phyloP scores from a whole-genome alignment of 1,284 basidiomycete species.

The Ustilago tritici region DNA sequence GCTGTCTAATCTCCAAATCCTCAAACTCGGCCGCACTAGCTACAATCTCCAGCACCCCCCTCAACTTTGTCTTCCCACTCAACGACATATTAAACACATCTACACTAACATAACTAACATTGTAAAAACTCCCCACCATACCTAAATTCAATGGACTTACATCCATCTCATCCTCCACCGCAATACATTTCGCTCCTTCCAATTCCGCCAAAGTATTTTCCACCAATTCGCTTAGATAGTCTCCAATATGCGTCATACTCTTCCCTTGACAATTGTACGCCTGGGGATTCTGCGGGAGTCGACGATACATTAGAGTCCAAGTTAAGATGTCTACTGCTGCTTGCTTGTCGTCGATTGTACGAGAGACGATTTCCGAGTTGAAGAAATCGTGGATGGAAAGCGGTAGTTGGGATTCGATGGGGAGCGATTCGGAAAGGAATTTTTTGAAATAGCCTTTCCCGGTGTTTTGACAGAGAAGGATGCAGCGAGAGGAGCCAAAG shows the following conservation, averaged over 20 bases:
- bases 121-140: slow-evolving; percentile 74
- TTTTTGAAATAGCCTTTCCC: slow-evolving; percentile 98
- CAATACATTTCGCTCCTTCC: slow-evolving; percentile 92
- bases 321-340: slow-evolving; percentile 80
- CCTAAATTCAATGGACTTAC: slow-evolving; percentile 71
- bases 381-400: slow-evolving; percentile 88
- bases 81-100: slow-evolving; percentile 96
- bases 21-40: slow-evolving; percentile 97
- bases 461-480: slow-evolving; percentile 96
- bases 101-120: slow-evolving; percentile 85
- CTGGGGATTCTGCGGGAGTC: slow-evolving; percentile 86
- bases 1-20: slow-evolving; percentile 83
- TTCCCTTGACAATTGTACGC: slow-evolving; percentile 67
- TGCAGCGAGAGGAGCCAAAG: slow-evolving; percentile 80
- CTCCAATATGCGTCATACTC: slow-evolving; percentile 64
- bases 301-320: slow-evolving; percentile 95
- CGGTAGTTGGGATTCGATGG: slow-evolving; percentile 82
- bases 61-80: slow-evolving; percentile 96
- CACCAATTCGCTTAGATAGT: slow-evolving; percentile 85
- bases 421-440: slow-evolving; percentile 95
- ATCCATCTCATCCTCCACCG: slow-evolving; percentile 77
- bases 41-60: slow-evolving; percentile 94
- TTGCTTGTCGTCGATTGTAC: slow-evolving; percentile 83
- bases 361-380: slow-evolving; percentile 96
- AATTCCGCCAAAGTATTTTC: slow-evolving; percentile 92